These are phyloP conservation scores for Plantago lanceolata DNA, from an alignment of 305 asterid genomes.

Conservation along the genomic window DNA sequence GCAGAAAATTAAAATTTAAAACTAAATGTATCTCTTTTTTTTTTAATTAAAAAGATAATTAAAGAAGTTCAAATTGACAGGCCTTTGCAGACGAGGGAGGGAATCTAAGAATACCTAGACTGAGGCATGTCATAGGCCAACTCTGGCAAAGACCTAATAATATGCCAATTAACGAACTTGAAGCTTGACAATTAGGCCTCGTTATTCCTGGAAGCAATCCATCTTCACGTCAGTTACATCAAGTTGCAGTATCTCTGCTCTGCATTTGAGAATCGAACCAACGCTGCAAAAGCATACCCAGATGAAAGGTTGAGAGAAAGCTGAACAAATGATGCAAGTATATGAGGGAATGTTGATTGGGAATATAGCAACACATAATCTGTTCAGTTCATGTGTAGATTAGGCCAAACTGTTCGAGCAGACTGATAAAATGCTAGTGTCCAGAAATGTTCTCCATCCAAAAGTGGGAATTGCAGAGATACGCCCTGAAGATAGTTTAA, in stretches of 20 bases:
- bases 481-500: too few species aligned
- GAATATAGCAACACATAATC: background rate
- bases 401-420: too few species aligned
- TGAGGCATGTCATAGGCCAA: background rate
- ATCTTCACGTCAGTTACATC: constrained; percentile 97
- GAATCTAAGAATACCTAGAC: background rate
- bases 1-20: too few species aligned
- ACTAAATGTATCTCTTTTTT: too few species aligned
- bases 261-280: constrained; percentile 85
- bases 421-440: too few species aligned
- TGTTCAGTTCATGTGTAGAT: too few species aligned
- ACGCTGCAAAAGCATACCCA: constrained; percentile 43
- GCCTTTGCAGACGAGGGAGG: too few species aligned
- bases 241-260: constrained; percentile 90
- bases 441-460: too few species aligned
- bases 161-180: background rate
- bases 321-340: background rate
- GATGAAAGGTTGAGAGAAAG: background rate
- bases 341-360: background rate
- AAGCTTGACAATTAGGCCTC: background rate
- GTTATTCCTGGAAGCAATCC: constrained; percentile 65
- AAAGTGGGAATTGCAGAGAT: too few species aligned
- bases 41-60: too few species aligned
- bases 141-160: background rate
- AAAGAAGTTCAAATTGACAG: too few species aligned